A percentile compares a stretch with the other conserved stretches of the same genome.
These are phyloP conservation scores for Alternaria novae-zelandiae DNA, from an alignment of 2,329 filamentous ascomycete species.

Conservation along the genomic window DNA sequence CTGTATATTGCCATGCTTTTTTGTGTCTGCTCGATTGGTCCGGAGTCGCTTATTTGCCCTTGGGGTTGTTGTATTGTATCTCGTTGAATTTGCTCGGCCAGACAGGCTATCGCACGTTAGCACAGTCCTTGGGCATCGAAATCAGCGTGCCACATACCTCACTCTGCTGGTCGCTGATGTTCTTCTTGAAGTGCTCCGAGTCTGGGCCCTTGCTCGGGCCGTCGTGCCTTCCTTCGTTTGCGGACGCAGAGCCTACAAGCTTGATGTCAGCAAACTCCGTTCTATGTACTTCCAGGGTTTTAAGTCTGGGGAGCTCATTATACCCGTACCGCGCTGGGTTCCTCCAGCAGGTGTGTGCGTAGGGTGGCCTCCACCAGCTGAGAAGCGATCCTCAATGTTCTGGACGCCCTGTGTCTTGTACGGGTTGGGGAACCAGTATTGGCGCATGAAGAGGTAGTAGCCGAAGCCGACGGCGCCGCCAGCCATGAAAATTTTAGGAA, in stretches of 20 bases:
- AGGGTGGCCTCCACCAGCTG: conserved; percentile 39
- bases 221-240: conserved; percentile 33
- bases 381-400: conserved; percentile 45
- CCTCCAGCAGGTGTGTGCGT: conserved; percentile 41
- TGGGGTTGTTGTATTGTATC: conserved; percentile 39
- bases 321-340: conserved; percentile 35
- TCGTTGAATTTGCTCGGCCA: conserved; percentile 43
- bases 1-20: not conserved
- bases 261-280: conserved; percentile 1
- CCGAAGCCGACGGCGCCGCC: conserved; percentile 43
- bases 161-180: conserved; percentile 33
- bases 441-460: conserved; percentile 47
- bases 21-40: not conserved
- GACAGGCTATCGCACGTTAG: conserved; percentile 21
- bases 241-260: conserved; percentile 24
- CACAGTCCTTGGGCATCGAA: not conserved
- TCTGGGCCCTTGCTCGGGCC: conserved; percentile 35
- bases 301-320: not conserved
- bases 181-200: conserved; percentile 35
- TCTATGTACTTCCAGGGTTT: not conserved
- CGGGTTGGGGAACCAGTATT: conserved; percentile 48
- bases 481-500: conserved; percentile 48
- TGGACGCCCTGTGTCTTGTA: conserved; percentile 45
- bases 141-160: conserved; percentile 21
- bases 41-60: conserved; percentile 38